Evolutionary conservation across 2,329 filamentous ascomycete species (phyloP).

Genomic region (Pestalotiopsis sp.): DNA sequence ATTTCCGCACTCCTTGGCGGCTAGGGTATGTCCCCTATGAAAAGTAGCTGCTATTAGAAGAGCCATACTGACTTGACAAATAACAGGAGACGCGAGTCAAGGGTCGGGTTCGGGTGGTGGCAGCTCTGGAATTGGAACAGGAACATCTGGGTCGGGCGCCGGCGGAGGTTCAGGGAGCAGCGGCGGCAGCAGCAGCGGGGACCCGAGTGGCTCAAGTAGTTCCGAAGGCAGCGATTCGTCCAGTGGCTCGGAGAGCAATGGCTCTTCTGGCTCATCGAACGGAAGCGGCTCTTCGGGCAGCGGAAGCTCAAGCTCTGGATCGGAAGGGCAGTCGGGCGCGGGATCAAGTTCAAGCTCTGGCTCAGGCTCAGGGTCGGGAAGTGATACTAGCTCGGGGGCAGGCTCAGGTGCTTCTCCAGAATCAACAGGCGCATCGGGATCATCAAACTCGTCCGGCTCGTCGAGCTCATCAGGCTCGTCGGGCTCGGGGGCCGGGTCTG

Average conservation of each 20-base stretch:
- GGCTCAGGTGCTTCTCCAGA: not conserved
- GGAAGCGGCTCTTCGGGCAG: not conserved
- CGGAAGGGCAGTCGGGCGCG: not conserved
- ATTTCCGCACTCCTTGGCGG: slow-evolving; percentile 7
- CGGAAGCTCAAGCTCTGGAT: not conserved
- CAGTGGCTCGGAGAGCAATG: not conserved
- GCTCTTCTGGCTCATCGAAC: not conserved
- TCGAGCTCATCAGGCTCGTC: not conserved
- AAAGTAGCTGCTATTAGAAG: not conserved
- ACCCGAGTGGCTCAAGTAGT: not conserved
- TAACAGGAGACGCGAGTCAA: not conserved
- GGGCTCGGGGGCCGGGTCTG: not conserved
- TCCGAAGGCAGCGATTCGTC: not conserved
- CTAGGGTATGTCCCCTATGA: not conserved
- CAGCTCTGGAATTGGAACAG: not conserved
- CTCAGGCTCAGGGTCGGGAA: not conserved
- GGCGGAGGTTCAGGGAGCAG: not conserved
- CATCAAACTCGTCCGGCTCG: not conserved
- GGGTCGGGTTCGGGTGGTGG: not conserved
- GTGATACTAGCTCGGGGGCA: not conserved
- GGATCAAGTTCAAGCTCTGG: not conserved
- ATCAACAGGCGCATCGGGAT: not conserved
- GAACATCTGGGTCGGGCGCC: not conserved
- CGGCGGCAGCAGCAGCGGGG: not conserved
- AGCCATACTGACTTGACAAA: not conserved